Conservation (phyloP, 257 asterid genomes). For the Galeopsis tetrahit region DNA sequence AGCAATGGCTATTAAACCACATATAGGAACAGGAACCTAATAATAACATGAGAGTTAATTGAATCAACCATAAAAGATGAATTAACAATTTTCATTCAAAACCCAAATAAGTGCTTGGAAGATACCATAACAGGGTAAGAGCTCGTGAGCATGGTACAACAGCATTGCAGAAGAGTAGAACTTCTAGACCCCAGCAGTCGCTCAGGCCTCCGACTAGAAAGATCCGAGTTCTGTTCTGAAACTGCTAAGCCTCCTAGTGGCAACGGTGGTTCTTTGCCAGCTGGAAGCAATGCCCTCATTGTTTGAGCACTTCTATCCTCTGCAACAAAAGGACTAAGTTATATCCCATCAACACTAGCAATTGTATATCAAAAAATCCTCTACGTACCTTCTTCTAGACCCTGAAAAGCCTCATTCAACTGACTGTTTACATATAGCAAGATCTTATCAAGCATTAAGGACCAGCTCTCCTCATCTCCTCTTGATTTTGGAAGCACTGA, state of each 20-base stretch:
- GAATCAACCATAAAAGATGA: constrained; percentile 19
- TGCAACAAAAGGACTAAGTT: constrained; percentile 44
- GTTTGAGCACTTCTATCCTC: constrained; percentile 61
- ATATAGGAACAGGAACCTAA: constrained; percentile 80
- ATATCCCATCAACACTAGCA: constrained; percentile 32
- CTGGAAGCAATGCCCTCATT: constrained; percentile 66
- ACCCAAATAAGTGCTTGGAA: constrained; percentile 26
- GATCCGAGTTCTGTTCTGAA: constrained; percentile 46
- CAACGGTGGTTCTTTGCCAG: constrained; percentile 76
- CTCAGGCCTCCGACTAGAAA: constrained; percentile 69
- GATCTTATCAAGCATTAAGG: constrained; percentile 70
- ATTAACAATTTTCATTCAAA: constrained; percentile 6
- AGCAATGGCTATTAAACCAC: constrained; percentile 61
- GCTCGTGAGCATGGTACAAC: constrained; percentile 71
- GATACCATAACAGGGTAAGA: constrained; percentile 80
- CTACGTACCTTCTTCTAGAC: constrained; percentile 83
- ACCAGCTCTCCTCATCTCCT: constrained; percentile 91
- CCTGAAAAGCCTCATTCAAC: constrained; percentile 74
- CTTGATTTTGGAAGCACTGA: constrained; percentile 83
- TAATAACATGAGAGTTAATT: constrained; percentile 27
- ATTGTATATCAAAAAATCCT: constrained; percentile 25
- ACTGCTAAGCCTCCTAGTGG: constrained; percentile 66
- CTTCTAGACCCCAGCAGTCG: constrained; percentile 69
- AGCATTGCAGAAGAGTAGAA: constrained; percentile 70
- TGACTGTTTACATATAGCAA: constrained; percentile 63